These are phyloP conservation scores for Calonectria multiphialidica DNA, from an alignment of 2,329 filamentous ascomycete genomes.

Conservation along the genomic window DNA sequence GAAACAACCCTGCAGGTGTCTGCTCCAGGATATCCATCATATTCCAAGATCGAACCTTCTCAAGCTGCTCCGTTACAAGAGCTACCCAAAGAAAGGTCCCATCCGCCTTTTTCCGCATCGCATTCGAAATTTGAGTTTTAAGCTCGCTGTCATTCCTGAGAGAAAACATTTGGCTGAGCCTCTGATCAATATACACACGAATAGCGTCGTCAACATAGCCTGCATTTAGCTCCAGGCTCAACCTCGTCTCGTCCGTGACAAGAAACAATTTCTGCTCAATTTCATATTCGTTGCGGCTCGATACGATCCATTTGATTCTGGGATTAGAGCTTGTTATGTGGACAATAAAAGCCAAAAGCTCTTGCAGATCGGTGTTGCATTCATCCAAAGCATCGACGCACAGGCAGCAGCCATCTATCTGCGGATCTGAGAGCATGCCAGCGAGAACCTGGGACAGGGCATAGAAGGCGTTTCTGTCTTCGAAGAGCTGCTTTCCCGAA, in stretches of 20 bases:
- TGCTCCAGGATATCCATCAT: conserved; percentile 28
- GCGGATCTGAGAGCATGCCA: not conserved
- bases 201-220: not conserved
- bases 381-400: conserved; percentile 6
- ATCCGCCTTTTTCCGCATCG: not conserved
- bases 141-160: not conserved
- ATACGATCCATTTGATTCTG: conserved; percentile 56
- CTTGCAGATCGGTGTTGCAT: not conserved
- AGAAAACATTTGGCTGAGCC: not conserved
- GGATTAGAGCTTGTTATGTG: not conserved
- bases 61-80: conserved; percentile 36
- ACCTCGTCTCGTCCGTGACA: conserved; percentile 34
- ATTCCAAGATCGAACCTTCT: conserved; percentile 15
- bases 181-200: not conserved
- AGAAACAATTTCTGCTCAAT: conserved; percentile 45
- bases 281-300: conserved; percentile 55
- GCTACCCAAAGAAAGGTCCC: conserved; percentile 48
- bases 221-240: conserved; percentile 43
- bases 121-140: not conserved
- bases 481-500: not conserved
- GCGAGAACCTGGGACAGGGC: not conserved
- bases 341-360: conserved; percentile 4
- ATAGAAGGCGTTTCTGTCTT: not conserved
- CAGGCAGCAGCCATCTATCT: not conserved
- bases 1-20: conserved; percentile 49